Evolutionary conservation across 768 basidiomycete species (phyloP).

Genomic region (Macrolepiota dolichaula): DNA sequence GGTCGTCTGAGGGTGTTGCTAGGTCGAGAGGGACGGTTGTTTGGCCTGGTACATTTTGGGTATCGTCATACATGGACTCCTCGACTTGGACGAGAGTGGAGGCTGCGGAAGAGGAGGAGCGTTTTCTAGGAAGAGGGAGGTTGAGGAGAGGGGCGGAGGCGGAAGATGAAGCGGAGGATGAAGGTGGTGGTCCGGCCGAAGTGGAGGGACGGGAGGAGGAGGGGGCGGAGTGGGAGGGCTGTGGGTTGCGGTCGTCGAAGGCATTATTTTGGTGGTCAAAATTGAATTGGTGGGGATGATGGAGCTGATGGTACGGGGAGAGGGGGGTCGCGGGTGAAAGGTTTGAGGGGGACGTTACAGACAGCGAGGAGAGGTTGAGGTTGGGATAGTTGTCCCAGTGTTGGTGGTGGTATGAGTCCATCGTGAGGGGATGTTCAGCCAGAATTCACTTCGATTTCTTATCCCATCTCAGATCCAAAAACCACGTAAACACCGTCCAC

Average conservation of each 20-base stretch:
- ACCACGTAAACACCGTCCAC: conserved; percentile 12
- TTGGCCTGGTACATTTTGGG: conserved; percentile 21
- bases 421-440: background rate
- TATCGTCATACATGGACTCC: conserved; percentile 38
- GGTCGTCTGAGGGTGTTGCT: conserved; percentile 51
- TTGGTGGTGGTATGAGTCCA: conserved; percentile 21
- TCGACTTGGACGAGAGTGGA: conserved; percentile 38
- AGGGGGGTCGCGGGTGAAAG: conserved; percentile 50
- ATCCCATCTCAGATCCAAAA: conserved; percentile 12
- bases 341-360: conserved; percentile 63
- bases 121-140: conserved; percentile 61
- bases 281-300: conserved; percentile 44
- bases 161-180: conserved; percentile 15
- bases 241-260: conserved; percentile 26
- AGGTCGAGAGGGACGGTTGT: conserved; percentile 32
- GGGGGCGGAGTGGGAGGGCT: conserved; percentile 18
- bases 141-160: conserved; percentile 46
- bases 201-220: conserved; percentile 19
- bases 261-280: conserved; percentile 37
- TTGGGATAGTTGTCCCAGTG: conserved; percentile 40
- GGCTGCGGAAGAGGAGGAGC: conserved; percentile 55
- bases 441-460: conserved; percentile 2
- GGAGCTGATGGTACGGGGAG: conserved; percentile 38
- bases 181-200: conserved; percentile 19
- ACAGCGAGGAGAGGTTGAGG: conserved; percentile 65